Percentiles rank a stretch among this genome's conserved stretches.
Evolutionary conservation across 2,329 filamentous ascomycete genomes (phyloP).

Genomic region (Ophiostoma tasmaniense): DNA sequence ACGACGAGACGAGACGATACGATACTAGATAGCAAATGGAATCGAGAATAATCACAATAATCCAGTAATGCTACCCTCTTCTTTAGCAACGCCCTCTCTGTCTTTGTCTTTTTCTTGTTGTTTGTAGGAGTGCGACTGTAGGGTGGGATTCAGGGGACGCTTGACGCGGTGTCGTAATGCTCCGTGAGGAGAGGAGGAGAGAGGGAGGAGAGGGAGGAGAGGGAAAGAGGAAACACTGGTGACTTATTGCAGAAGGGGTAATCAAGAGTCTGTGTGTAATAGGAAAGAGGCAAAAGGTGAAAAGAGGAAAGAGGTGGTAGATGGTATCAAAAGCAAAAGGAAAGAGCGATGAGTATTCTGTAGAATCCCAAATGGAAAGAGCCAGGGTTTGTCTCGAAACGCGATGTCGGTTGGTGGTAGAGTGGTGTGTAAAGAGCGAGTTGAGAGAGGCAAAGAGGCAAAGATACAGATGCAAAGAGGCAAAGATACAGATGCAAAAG

Average conservation of each 20-base stretch:
- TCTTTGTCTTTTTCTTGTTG: not conserved
- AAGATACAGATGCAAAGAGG: not conserved
- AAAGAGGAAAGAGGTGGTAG: not conserved
- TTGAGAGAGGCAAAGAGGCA: not conserved
- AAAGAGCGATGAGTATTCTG: not conserved
- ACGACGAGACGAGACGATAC: not conserved
- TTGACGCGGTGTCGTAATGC: constrained; percentile 4
- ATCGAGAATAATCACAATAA: not conserved
- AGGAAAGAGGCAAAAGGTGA: not conserved
- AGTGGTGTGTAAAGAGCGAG: not conserved
- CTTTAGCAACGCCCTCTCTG: not conserved
- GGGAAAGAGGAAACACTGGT: not conserved
- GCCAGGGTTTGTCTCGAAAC: not conserved
- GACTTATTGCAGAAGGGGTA: not conserved
- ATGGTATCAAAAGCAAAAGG: not conserved
- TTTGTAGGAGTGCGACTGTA: not conserved
- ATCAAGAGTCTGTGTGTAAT: not conserved
- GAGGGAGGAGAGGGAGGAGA: not conserved
- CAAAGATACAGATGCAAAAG: not conserved
- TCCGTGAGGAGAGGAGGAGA: not conserved
- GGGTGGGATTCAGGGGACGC: constrained; percentile 7
- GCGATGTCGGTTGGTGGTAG: not conserved
- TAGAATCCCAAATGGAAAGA: not conserved
- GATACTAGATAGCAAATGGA: not conserved
- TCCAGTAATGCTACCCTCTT: not conserved